Base-by-base conservation (phyloP, 352 stramenopile genomes). In the Globisporangium megalacanthum region DNA sequence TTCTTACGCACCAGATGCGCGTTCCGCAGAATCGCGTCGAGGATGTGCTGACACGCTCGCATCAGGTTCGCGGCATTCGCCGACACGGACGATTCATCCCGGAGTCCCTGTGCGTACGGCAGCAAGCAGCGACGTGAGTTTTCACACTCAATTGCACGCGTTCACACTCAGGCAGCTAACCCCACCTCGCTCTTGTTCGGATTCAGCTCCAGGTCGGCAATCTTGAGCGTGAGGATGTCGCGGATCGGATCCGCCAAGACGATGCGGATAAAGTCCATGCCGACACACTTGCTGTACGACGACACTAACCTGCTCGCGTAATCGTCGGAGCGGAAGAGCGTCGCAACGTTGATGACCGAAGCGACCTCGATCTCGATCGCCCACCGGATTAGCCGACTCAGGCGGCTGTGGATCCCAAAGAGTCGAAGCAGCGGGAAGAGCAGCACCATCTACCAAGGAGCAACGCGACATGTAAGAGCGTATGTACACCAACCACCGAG, bases 31-130 rank as follows among this genome's bases (percentile, higher is more conserved):
- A 95, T 90, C 36, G 80, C 86, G 52, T 95, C 80, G 19, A 95
- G 75, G 39, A 95, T 88, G 17, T 76, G 65, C 58, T 95, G 86
- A 48, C 86, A 95, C 6, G 81, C 75, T n/a, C 60, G 58, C 86
- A 93, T 95, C 20, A 95, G 64, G 53, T 92, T 94, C 0, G 72
- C 70, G 4, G 86, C 86, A 25, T 94, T 93, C 3, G 58, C 52
- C n/a, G 64, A 51, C 2, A 71, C 64, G 55, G 69, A 67, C 10
- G 50, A 49, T 13, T 72, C 64, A 20, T 79, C 59, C 22, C 73
- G 70, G 7, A 80, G 51, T 22, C 58, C 66, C 61, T 72, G 11
- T 29, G 25, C 25, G 6, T 6, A 47, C 3, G 20, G 3, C 33
- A 47, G 5, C 8, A 52, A 35, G 37, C 11, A 44, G 35, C 15